These are phyloP conservation scores for Periconia sp. DNA, from an alignment of 2,329 filamentous ascomycete species.

Conservation along the genomic window DNA sequence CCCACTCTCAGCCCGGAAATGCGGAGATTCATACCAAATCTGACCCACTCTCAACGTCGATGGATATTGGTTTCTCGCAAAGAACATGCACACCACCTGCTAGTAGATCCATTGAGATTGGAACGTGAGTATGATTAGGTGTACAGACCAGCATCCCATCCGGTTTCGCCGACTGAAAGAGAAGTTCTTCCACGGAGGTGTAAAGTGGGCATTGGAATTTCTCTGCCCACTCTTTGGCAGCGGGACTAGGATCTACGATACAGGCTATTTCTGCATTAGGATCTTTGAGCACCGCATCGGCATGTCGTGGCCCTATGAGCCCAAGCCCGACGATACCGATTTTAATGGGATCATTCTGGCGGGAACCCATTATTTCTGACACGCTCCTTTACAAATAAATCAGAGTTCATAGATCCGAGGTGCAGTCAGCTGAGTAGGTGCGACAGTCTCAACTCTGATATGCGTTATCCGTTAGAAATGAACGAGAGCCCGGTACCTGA, in stretches of 20 bases:
- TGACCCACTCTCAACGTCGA: constrained; percentile 46
- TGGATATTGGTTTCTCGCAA: constrained; percentile 64
- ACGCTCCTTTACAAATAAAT: too few relatives aligned
- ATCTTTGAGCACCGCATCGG: constrained; percentile 50
- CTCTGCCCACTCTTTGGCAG: constrained; percentile 43
- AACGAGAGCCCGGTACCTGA: too few relatives aligned
- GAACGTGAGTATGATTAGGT: constrained; percentile 64
- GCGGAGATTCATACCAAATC: constrained; percentile 27
- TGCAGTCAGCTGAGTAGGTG: too few relatives aligned
- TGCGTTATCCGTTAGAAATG: too few relatives aligned
- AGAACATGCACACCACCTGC: constrained; percentile 59
- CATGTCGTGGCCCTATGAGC: constrained; percentile 59
- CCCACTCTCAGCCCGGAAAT: background rate
- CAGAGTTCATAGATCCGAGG: too few relatives aligned
- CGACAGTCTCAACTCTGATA: too few relatives aligned
- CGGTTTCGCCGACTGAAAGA: constrained; percentile 50
- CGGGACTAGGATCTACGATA: constrained; percentile 55
- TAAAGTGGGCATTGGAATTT: constrained; percentile 49
- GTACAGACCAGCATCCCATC: constrained; percentile 65
- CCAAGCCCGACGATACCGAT: constrained; percentile 58
- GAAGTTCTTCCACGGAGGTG: constrained; percentile 50
- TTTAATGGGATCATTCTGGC: too few relatives aligned
- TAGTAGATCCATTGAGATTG: constrained; percentile 57
- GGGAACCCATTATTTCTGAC: too few relatives aligned
- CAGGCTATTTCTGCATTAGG: constrained; percentile 49